phyloP scores from a whole-genome alignment of 2,329 filamentous ascomycete species.

The Paraphoma sp. region DNA sequence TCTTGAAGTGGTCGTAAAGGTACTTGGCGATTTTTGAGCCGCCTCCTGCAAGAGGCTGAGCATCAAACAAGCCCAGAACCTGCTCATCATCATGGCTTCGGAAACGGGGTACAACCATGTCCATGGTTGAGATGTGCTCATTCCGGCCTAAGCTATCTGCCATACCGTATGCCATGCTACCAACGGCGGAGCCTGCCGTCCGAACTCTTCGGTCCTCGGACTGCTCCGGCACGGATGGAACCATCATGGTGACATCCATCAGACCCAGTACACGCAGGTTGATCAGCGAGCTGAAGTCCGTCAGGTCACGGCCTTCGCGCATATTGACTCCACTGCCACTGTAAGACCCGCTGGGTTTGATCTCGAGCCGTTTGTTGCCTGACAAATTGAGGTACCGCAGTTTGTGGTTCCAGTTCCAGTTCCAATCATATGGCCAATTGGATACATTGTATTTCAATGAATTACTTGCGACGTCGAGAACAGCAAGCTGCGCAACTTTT shows the following conservation, averaged over 20 bases:
- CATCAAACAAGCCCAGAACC: slow-evolving; percentile 93
- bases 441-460: slow-evolving; percentile 97
- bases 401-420: slow-evolving; percentile 98
- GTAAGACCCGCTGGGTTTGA: slow-evolving; percentile 71
- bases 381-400: slow-evolving; percentile 94
- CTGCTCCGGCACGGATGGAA: slow-evolving; percentile 91
- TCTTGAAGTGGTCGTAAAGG: slow-evolving; percentile 92
- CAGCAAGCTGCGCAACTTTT: slow-evolving; percentile 87
- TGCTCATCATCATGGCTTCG: slow-evolving; percentile 89
- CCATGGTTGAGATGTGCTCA: slow-evolving; percentile 93
- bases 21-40: slow-evolving; percentile 97
- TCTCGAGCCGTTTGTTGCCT: slow-evolving; percentile 94
- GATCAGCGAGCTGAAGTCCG: slow-evolving; percentile 84
- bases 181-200: slow-evolving; percentile 94
- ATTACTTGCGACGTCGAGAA: slow-evolving; percentile 95
- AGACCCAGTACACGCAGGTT: slow-evolving; percentile 88
- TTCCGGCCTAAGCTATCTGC: slow-evolving; percentile 92
- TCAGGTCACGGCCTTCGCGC: slow-evolving; percentile 72
- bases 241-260: slow-evolving; percentile 97
- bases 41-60: slow-evolving; percentile 83
- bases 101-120: slow-evolving; percentile 92
- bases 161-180: slow-evolving; percentile 94
- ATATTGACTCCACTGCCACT: slow-evolving; percentile 54
- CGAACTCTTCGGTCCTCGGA: slow-evolving; percentile 93
- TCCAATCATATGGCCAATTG: slow-evolving; percentile 99